A percentile compares a stretch with the other conserved stretches of the same genome.
Evolutionary conservation across 345 rosid species (phyloP).

Genomic region (Citrus australasica): DNA sequence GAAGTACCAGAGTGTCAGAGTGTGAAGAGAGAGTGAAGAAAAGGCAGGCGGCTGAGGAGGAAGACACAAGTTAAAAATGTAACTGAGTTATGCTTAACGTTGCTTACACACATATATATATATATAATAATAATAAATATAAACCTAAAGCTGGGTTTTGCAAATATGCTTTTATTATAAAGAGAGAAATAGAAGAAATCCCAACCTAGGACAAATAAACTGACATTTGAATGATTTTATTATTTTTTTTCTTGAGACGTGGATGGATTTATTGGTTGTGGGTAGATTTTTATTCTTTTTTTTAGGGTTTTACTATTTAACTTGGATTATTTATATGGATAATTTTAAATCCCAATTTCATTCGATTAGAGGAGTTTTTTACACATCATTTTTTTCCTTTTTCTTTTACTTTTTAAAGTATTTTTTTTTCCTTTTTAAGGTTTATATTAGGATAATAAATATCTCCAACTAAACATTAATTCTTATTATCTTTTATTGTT

Average conservation of each 20-base stretch:
- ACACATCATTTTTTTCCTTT: too few species aligned
- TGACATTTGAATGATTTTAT: background rate
- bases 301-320: background rate
- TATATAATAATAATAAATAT: too few species aligned
- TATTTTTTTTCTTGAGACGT: background rate
- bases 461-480: too few species aligned
- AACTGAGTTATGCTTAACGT: background rate
- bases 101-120: constrained; percentile 10
- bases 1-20: constrained; percentile 2
- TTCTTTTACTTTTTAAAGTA: too few species aligned
- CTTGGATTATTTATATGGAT: background rate
- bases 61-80: background rate
- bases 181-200: background rate
- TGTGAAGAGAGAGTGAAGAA: constrained; percentile 18
- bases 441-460: too few species aligned
- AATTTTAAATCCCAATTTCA: background rate
- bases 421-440: too few species aligned
- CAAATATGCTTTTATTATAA: background rate
- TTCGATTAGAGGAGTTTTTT: too few species aligned
- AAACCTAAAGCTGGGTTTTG: background rate
- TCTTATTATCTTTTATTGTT: too few species aligned
- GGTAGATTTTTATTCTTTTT: background rate
- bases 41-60: constrained; percentile 34
- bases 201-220: background rate
- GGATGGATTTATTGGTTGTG: background rate